phyloP scores from a whole-genome alignment of 1,139 yeast genomes.

The Sugiyamaella xylanicola region DNA sequence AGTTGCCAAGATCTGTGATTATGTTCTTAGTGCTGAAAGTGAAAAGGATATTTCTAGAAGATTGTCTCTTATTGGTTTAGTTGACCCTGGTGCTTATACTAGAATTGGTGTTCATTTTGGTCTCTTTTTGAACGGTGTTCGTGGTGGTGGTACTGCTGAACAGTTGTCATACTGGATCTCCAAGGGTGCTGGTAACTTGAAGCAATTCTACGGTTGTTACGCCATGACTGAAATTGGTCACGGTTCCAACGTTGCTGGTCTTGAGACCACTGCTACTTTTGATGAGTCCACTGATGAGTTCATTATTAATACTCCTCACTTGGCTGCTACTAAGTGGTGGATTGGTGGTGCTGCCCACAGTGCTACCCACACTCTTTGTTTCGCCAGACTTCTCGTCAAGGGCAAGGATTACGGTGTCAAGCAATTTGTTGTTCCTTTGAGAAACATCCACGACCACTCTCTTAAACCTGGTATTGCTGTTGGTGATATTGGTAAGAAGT shows the following conservation, averaged over 20 bases:
- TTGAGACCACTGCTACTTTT: slow-evolving; percentile 86
- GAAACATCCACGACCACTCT: slow-evolving; percentile 67
- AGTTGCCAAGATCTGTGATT: slow-evolving; percentile 51
- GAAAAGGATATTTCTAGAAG: slow-evolving; percentile 45
- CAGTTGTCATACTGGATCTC: slow-evolving; percentile 70
- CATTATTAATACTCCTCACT: slow-evolving; percentile 79
- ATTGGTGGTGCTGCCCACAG: slow-evolving; percentile 97
- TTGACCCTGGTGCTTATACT: slow-evolving; percentile 66
- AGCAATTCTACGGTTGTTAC: slow-evolving; percentile 83
- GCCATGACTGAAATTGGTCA: slow-evolving; percentile 95
- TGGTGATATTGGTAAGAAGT: slow-evolving; percentile 92
- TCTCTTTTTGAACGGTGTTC: slow-evolving; percentile 65
- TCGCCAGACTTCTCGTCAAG: slow-evolving; percentile 78
- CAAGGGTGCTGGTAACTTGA: slow-evolving; percentile 66
- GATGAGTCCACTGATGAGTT: slow-evolving; percentile 68
- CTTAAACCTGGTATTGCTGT: slow-evolving; percentile 76
- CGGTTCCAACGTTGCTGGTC: slow-evolving; percentile 90
- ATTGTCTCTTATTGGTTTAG: slow-evolving; percentile 47
- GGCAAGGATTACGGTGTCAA: slow-evolving; percentile 90
- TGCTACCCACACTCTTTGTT: slow-evolving; percentile 78
- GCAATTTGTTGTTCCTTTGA: slow-evolving; percentile 84
- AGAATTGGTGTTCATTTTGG: slow-evolving; percentile 74
- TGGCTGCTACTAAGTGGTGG: slow-evolving; percentile 76
- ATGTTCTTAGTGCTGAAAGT: slow-evolving; percentile 52
- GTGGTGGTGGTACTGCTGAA: slow-evolving; percentile 69